A percentile compares a stretch with the other conserved stretches of the same genome.
Evolutionary conservation across 305 asterid species (phyloP).

Genomic region (Stenogyne calaminthoides): DNA sequence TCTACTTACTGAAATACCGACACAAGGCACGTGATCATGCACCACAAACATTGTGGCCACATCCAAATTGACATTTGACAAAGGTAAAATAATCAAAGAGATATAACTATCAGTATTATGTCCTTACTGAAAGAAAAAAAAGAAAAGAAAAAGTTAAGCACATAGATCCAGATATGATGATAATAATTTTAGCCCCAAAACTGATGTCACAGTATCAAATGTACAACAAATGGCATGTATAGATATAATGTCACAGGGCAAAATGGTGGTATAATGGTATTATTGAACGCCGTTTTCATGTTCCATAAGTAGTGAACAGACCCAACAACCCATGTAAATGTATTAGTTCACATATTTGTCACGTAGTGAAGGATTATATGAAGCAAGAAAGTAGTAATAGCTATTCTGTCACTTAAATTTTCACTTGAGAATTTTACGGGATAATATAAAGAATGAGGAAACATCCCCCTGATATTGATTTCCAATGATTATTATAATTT

Average conservation of each 20-base stretch:
- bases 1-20: slow-evolving; percentile 23
- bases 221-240: background rate
- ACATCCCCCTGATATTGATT: slow-evolving; percentile 7
- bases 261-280: background rate
- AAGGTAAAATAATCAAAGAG: slow-evolving; percentile 11
- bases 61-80: slow-evolving; percentile 8
- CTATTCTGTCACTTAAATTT: background rate
- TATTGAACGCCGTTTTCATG: slow-evolving; percentile 25
- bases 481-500: slow-evolving; percentile 27
- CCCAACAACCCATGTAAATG: slow-evolving; percentile 50
- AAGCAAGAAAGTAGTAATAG: background rate
- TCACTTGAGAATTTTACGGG: slow-evolving; percentile 10
- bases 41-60: slow-evolving; percentile 26
- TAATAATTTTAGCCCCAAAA: slow-evolving; percentile 3
- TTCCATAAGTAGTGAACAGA: slow-evolving; percentile 39
- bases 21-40: slow-evolving; percentile 34
- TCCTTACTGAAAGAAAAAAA: background rate
- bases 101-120: background rate
- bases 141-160: no score
- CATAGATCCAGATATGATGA: background rate
- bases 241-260: background rate
- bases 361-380: background rate
- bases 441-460: slow-evolving; percentile 9
- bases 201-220: background rate
- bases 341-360: background rate